Base-by-base conservation (phyloP, 2,329 filamentous ascomycete genomes). In the Hirsutella thompsonii region DNA sequence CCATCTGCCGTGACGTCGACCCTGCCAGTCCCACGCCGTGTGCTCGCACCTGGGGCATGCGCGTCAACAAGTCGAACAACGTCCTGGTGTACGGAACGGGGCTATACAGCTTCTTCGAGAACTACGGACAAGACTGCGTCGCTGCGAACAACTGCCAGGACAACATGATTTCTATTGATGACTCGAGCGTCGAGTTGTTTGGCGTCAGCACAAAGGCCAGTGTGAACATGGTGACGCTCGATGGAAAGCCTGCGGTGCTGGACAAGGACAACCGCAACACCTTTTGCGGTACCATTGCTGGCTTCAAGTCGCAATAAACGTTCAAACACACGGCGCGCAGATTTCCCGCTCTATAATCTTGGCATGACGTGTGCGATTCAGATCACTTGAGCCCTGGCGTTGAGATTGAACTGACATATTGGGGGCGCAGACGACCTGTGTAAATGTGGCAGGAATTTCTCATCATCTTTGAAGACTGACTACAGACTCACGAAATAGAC, bases 81-180 rank as follows among this genome's bases (percentile, higher is more conserved):
- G 57, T 88, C 16, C 76, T 73, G 54, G 62, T 88, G 52, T 85
- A 80, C 54, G 83, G 84, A 36, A 81, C 75, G 5, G 84, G 84
- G 20, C 63, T 89, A 44, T 90, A 90, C 70, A 81, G 73, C 49
- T 90, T 90, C 73, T 90, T 87, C 55, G 75, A 90, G 59, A 86
- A 88, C 68, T 90, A 90, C 62, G 66, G 63, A 30, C 81, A 88
- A 60, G 67, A 69, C 16, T 92, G 85, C 52, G 70, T 89, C 14
- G 59, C 62, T 30, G 69, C 69, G 9, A 72, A 83, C 56, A 75
- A 72, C 49, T 92, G 85, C 66, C 85, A 90, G 61, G 69, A 79
- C 43, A 81, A 87, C 62, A 88, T 92, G 64, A 70, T 89, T 37
- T 77, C 76, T 49, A 65, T 90, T 29, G 79, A 87, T 59, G 72